phyloP scores from a whole-genome alignment of 73 alveolate species.

The Tetrahymena malaccensis region DNA sequence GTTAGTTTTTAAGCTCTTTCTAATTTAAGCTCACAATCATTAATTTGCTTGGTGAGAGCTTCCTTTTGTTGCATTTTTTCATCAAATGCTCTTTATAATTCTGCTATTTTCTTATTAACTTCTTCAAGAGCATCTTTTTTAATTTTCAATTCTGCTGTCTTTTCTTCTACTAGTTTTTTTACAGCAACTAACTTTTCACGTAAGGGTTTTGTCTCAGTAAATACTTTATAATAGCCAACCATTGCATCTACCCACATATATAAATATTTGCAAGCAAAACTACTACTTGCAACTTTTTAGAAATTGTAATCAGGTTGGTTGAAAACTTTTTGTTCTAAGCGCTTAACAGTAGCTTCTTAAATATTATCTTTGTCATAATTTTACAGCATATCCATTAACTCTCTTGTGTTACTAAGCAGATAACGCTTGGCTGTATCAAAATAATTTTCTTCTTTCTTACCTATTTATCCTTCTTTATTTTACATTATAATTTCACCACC shows the following conservation, averaged over 20 bases:
- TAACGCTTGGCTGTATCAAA: conserved; percentile 72
- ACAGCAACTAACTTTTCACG: conserved; percentile 51
- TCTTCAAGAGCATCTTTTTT: conserved; percentile 66
- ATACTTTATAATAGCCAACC: conserved; percentile 64
- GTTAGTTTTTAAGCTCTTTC: conserved; percentile 97
- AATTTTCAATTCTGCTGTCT: conserved; percentile 56
- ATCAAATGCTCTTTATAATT: conserved; percentile 42
- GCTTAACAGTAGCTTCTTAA: conserved; percentile 45
- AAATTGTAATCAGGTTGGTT: conserved; percentile 65
- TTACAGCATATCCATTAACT: conserved; percentile 57
- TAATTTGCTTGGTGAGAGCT: conserved; percentile 52
- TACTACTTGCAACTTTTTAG: conserved; percentile 66
- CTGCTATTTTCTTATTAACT: conserved; percentile 65
- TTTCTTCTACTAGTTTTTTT: conserved; percentile 54
- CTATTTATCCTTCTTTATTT: conserved; percentile 38
- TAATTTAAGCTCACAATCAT: conserved; percentile 74
- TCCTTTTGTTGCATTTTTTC: conserved; percentile 53
- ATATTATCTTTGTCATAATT: conserved; percentile 71
- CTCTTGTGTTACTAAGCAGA: conserved; percentile 71
- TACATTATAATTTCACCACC: conserved; percentile 47
- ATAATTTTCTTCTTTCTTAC: conserved; percentile 66
- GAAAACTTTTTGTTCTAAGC: conserved; percentile 47
- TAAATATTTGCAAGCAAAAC: conserved; percentile 66
- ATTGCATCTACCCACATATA: conserved; percentile 76
- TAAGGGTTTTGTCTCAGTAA: conserved; percentile 58